Percentiles rank a stretch among this genome's conserved stretches.
Evolutionary conservation across 345 rosid genomes (phyloP).

Genomic region (Citrus cavaleriei): DNA sequence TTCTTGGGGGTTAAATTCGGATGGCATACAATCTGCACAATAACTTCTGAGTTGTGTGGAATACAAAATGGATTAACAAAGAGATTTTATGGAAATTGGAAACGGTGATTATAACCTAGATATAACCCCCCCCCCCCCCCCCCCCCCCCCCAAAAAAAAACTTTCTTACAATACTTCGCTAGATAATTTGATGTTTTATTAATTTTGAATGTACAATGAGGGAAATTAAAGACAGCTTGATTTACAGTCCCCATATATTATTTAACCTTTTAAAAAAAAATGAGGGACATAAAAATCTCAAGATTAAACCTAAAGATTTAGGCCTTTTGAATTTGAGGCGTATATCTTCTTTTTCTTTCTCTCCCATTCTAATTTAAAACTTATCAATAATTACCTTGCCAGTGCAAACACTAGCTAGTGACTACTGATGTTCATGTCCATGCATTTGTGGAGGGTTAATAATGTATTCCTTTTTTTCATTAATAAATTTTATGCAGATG

Average conservation of each 20-base stretch:
- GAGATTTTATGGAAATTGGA: not conserved
- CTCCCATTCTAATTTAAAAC: not conserved
- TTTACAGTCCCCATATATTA: not conserved
- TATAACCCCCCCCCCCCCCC: fast-evolving
- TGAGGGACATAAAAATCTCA: not conserved
- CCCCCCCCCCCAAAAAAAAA: too few relatives aligned
- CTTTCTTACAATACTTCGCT: not conserved
- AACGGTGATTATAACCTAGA: not conserved
- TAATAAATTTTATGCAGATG: too few relatives aligned
- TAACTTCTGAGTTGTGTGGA: not conserved
- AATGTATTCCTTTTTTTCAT: not conserved
- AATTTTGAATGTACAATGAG: too few relatives aligned
- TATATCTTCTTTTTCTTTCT: not conserved
- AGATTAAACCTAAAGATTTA: too few relatives aligned
- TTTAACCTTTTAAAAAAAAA: too few relatives aligned
- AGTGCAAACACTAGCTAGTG: not conserved
- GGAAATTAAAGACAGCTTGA: not conserved
- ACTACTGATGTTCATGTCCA: not conserved
- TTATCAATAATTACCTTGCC: not conserved
- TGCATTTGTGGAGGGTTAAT: not conserved
- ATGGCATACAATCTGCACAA: not conserved
- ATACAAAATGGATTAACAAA: not conserved
- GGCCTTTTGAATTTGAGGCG: not conserved
- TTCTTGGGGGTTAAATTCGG: not conserved
- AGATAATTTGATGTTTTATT: not conserved